A percentile compares a stretch with the other conserved stretches of the same genome.
Evolutionary conservation across 805 yeast genomes (phyloP).

Genomic region (Hanseniaspora jakobsenii): DNA sequence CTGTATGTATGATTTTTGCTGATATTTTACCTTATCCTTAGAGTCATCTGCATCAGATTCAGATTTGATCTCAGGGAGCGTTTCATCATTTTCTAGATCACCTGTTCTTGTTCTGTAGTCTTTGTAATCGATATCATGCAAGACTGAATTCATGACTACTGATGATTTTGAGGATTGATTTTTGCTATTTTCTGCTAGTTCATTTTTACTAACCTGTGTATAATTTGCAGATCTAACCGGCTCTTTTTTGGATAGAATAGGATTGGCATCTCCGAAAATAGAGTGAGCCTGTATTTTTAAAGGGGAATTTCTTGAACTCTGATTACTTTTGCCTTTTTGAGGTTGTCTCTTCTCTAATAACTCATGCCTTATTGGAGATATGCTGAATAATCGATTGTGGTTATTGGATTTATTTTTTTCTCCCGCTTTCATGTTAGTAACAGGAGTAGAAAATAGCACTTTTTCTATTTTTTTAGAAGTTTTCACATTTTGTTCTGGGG

Average conservation of each 20-base stretch:
- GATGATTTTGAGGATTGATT: conserved; percentile 11
- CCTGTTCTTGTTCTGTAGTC: conserved; percentile 26
- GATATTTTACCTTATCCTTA: conserved; percentile 32
- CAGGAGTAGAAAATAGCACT: conserved; percentile 8
- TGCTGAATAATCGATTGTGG: background rate
- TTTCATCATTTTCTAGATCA: too few species aligned
- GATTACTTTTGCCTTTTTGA: background rate
- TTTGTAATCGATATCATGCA: conserved; percentile 24
- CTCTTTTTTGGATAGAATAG: too few species aligned
- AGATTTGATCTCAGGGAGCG: conserved; percentile 37
- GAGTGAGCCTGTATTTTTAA: too few species aligned
- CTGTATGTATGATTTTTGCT: conserved; percentile 23
- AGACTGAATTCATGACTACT: conserved; percentile 14
- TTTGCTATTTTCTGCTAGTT: too few species aligned
- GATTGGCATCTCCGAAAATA: too few species aligned
- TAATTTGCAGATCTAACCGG: too few species aligned
- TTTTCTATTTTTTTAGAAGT: background rate
- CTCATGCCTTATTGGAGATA: background rate
- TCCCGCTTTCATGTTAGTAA: background rate
- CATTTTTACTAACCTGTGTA: background rate
- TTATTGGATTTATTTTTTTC: background rate
- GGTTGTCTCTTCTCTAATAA: background rate
- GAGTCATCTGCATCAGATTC: conserved; percentile 43
- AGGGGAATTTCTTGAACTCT: background rate
- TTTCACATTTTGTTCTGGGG: background rate